phyloP scores from a whole-genome alignment of 495 filamentous ascomycete species.

The Neurospora sp. region DNA sequence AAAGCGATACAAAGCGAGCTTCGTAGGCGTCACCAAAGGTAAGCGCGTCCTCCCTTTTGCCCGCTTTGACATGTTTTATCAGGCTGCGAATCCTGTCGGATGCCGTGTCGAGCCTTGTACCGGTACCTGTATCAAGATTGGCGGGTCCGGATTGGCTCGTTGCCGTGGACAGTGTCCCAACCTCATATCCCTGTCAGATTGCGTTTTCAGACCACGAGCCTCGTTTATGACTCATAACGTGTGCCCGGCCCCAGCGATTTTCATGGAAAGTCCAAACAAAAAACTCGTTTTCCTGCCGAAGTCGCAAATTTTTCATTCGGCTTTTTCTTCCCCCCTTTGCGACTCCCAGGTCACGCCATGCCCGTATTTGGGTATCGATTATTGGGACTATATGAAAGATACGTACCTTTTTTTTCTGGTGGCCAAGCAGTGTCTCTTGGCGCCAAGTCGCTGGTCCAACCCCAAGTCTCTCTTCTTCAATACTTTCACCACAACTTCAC shows the following conservation, averaged over 20 bases:
- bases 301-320: background rate
- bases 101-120: conserved; percentile 5
- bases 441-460: too few relatives aligned
- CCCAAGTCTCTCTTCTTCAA: too few relatives aligned
- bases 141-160: conserved; percentile 1
- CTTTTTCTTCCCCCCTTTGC: background rate
- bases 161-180: conserved; percentile 12
- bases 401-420: too few relatives aligned
- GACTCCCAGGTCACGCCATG: background rate
- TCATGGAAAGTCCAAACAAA: background rate
- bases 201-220: conserved; percentile 9
- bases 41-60: background rate
- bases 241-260: background rate
- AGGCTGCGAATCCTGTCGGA: background rate
- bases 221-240: conserved; percentile 16
- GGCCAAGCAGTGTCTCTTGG: too few relatives aligned
- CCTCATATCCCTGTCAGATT: conserved; percentile 3
- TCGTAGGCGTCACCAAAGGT: background rate
- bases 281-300: background rate
- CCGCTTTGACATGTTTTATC: background rate
- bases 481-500: too few relatives aligned
- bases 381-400: too few relatives aligned
- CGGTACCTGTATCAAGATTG: conserved; percentile 3
- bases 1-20: background rate
- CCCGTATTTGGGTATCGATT: background rate